Evolutionary conservation across 495 filamentous ascomycete species (phyloP).

Genomic region (Trichoderma reesei): DNA sequence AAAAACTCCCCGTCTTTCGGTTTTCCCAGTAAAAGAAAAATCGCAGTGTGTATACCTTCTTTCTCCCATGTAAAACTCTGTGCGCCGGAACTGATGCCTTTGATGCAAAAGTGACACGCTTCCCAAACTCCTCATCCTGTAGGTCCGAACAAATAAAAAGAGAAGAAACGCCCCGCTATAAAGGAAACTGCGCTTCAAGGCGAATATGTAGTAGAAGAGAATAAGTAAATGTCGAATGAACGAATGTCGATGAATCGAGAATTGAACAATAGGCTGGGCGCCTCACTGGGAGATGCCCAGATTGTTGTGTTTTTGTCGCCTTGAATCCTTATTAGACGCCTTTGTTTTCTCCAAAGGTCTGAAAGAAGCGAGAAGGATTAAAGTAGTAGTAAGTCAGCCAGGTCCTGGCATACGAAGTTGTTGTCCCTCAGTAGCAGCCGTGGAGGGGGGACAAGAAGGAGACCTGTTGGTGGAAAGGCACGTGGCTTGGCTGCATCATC

Average conservation of each 20-base stretch:
- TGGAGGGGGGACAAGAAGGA: constrained; percentile 36
- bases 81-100: constrained; percentile 6
- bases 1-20: constrained; percentile 4
- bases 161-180: background rate
- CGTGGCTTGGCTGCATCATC: constrained; percentile 26
- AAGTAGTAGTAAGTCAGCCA: too few species aligned
- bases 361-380: background rate
- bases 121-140: constrained; percentile 7
- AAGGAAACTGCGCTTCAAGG: background rate
- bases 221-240: background rate
- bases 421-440: constrained; percentile 34
- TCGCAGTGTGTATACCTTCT: background rate
- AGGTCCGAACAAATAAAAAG: background rate
- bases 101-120: background rate
- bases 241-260: background rate
- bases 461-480: constrained; percentile 40
- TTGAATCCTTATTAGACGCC: background rate
- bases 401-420: background rate
- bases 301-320: background rate
- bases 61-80: background rate
- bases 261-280: background rate
- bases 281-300: background rate
- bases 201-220: background rate
- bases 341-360: background rate
- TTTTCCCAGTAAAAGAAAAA: background rate